Base-by-base conservation (phyloP, 2,329 filamentous ascomycete species). In the Cryphonectria parasitica region DNA sequence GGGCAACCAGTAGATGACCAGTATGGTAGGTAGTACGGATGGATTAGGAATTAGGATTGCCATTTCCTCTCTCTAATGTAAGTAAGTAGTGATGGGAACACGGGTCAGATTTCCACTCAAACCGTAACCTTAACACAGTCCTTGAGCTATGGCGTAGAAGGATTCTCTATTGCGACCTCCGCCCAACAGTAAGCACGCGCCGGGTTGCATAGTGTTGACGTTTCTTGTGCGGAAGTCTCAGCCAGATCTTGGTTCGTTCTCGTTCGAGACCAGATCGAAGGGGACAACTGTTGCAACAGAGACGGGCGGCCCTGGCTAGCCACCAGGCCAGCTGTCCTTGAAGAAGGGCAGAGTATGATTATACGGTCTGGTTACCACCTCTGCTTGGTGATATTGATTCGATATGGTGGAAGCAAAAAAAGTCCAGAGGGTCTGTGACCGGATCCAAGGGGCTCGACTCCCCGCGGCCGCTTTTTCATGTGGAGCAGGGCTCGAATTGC, bases 401-500 rank as follows among this genome's bases (percentile, higher is more conserved):
- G 61, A 41, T 15, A 28, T 64, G 63, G 28, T 49, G 10, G 63
- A 36, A 61, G 58, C 58, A 61, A 22, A 34, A 22, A 34, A 61
- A 19, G 31, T 8, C 58, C 28, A 41, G 41, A 65, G 43, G 43
- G 64, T 13, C 25, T 39, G 31, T 28, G 41, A 17, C 58, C 66
- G 66, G 66, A 62, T 49, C 17, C 39, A 45, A 49, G 58, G 56
- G 66, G 41, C 43, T 49, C 66, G 25, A 61, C 28, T 61, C 58
- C 54, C 66, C 66, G 66, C 66, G 66, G 66, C 58, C 66, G 58
- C 66, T 34, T 49, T 45, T 22, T n/a, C n/a, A 11, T 52, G 54
- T 67, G 56, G 66, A 67, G 66, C 36, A 43, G 39, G 25, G 58
- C 28, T 45, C 25, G 52, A 67, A 58, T 67, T 67, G 13, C 28